These are phyloP conservation scores for Apostasia ramifera DNA, from an alignment of 106 monocot species.

Conservation along the genomic window DNA sequence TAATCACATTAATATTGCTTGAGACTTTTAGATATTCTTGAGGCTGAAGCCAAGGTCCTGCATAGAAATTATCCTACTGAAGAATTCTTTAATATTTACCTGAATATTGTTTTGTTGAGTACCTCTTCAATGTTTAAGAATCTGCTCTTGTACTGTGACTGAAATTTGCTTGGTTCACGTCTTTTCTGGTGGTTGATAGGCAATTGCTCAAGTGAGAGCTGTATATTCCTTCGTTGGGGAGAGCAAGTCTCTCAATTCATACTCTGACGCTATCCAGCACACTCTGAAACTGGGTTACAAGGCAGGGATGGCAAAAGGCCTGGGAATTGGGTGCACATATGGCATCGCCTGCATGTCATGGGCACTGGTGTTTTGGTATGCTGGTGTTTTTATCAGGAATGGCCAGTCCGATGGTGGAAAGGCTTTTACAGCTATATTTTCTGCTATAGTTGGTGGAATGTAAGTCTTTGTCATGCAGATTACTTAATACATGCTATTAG, in stretches of 20 bases:
- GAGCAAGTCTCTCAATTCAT: constrained; percentile 65
- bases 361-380: constrained; percentile 98
- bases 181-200: constrained; percentile 31
- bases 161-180: not conserved
- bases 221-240: constrained; percentile 95
- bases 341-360: constrained; percentile 98
- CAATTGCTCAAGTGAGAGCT: constrained; percentile 90
- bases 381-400: constrained; percentile 93
- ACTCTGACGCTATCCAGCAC: constrained; percentile 93
- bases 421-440: constrained; percentile 98
- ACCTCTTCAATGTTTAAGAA: too few species aligned
- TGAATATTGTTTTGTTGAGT: not conserved
- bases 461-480: constrained; percentile 21
- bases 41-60: too few species aligned
- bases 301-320: constrained; percentile 97
- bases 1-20: too few species aligned
- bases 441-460: constrained; percentile 99
- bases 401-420: constrained; percentile 98
- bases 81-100: too few species aligned
- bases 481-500: too few species aligned
- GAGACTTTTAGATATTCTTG: not conserved
- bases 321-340: constrained; percentile 95
- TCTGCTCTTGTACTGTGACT: not conserved
- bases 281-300: constrained; percentile 93
- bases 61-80: too few species aligned